phyloP scores from a whole-genome alignment of 345 rosid species.

The Eucalyptus erythrocorys region DNA sequence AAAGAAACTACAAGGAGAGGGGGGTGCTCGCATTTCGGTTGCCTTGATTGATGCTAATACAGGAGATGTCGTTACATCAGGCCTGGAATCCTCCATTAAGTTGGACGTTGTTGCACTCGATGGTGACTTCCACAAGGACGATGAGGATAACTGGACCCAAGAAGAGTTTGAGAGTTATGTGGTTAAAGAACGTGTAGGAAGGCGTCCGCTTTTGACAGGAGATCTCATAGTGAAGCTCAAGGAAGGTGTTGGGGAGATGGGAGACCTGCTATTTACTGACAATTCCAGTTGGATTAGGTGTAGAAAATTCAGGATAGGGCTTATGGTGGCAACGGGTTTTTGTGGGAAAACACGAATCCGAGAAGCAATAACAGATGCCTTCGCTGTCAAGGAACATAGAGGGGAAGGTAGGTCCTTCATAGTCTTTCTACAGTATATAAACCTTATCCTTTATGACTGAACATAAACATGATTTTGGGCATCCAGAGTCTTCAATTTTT shows the following conservation, averaged over 20 bases:
- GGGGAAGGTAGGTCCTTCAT: constrained; percentile 14
- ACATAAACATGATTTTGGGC: neutral
- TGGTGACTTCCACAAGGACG: constrained; percentile 21
- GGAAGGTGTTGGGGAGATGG: constrained; percentile 21
- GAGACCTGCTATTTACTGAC: constrained; percentile 18
- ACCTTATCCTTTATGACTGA: no score
- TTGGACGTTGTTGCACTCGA: constrained; percentile 18
- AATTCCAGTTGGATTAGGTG: constrained; percentile 28
- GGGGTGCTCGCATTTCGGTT: constrained; percentile 3
- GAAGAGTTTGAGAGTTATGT: constrained; percentile 18
- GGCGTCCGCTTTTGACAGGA: constrained; percentile 19
- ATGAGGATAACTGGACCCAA: constrained; percentile 5
- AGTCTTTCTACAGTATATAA: no score
- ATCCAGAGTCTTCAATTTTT: neutral
- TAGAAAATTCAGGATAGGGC: constrained; percentile 17
- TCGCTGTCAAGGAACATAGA: constrained; percentile 19
- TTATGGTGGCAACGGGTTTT: constrained; percentile 17
- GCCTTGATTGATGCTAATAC: constrained; percentile 12
- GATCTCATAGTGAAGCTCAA: constrained; percentile 12
- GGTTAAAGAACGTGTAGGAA: constrained; percentile 17
- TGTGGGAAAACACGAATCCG: constrained; percentile 10
- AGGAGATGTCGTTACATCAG: constrained; percentile 3
- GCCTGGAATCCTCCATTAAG: constrained; percentile 18
- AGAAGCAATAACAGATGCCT: constrained; percentile 22
- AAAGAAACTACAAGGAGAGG: constrained; percentile 13